Conservation (phyloP, 2,329 filamentous ascomycete genomes). For the Ceratocystis cubensis region DNA sequence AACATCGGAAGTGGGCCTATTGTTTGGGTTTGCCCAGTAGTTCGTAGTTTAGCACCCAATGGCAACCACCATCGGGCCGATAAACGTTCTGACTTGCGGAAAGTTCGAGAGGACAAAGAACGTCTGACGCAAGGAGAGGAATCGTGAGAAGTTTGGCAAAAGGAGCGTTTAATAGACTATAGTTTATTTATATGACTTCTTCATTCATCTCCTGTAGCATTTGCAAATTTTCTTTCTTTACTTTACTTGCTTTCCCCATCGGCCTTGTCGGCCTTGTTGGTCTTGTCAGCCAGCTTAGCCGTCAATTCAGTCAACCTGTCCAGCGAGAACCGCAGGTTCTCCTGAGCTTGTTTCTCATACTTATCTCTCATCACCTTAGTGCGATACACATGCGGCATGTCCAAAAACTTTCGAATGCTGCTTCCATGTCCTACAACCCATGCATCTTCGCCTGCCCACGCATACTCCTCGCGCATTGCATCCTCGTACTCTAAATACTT, state of each 20-base stretch:
- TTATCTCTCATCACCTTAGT: slow-evolving; percentile 16
- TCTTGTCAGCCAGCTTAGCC: not conserved
- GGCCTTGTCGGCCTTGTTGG: not conserved
- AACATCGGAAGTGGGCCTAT: slow-evolving; percentile 1
- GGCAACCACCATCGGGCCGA: slow-evolving; percentile 7
- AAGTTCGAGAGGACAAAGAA: slow-evolving; percentile 1
- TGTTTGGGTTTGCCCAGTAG: slow-evolving; percentile 9
- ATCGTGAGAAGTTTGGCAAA: not conserved
- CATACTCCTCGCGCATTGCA: slow-evolving; percentile 19
- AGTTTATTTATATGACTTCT: not conserved
- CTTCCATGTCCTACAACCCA: slow-evolving; percentile 12
- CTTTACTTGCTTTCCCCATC: too few relatives aligned
- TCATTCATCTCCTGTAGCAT: too few relatives aligned
- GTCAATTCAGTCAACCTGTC: not conserved
- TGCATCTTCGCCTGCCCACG: slow-evolving; percentile 14
- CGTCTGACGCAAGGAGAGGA: not conserved
- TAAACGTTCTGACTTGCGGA: not conserved
- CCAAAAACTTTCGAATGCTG: slow-evolving; percentile 12
- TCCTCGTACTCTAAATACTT: slow-evolving; percentile 18
- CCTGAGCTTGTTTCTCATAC: slow-evolving; percentile 12
- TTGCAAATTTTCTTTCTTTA: too few relatives aligned
- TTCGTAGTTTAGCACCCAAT: slow-evolving; percentile 9
- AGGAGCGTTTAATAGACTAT: not conserved
- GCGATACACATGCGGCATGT: slow-evolving; percentile 13
- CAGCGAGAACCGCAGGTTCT: slow-evolving; percentile 5